Percentiles rank a stretch among this genome's conserved stretches.
These are phyloP conservation scores for Hymenoscyphus linearis DNA, from an alignment of 2,329 filamentous ascomycete genomes.

Conservation along the genomic window DNA sequence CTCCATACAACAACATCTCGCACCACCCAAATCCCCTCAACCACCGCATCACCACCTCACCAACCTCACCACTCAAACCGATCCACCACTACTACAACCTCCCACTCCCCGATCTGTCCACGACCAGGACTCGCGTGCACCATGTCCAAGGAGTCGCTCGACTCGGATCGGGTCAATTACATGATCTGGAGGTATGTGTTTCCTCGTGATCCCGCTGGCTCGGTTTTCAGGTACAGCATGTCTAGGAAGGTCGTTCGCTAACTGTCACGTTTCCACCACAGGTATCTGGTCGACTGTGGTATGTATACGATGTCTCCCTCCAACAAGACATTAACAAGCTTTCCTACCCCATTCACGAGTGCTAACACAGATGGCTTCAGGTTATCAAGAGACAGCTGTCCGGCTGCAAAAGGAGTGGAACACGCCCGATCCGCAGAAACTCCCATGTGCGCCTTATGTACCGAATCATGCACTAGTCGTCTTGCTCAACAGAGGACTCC, in stretches of 20 bases:
- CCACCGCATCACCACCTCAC: conserved; percentile 10
- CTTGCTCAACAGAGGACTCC: conserved; percentile 57
- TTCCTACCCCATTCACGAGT: conserved; percentile 1
- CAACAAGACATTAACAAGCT: background rate
- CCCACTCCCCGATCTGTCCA: background rate
- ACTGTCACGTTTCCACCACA: conserved; percentile 26
- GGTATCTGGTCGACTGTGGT: conserved; percentile 34
- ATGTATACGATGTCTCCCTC: conserved; percentile 17
- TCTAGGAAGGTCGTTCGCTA: conserved; percentile 31
- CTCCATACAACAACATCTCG: conserved; percentile 6
- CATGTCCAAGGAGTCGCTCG: conserved; percentile 40
- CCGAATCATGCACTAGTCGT: conserved; percentile 59
- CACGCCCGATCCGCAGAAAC: conserved; percentile 54
- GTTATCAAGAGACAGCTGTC: conserved; percentile 62
- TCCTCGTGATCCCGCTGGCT: conserved; percentile 28
- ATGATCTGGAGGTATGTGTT: conserved; percentile 62
- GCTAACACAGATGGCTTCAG: conserved; percentile 35
- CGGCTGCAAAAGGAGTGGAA: conserved; percentile 67
- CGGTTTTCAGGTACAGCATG: conserved; percentile 22
- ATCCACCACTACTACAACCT: conserved; percentile 6
- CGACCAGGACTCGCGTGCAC: conserved; percentile 9
- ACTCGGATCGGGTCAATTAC: conserved; percentile 65
- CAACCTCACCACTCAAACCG: no score
- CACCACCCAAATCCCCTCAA: background rate
- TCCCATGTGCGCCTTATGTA: conserved; percentile 60